Evolutionary conservation across 2,329 filamentous ascomycete genomes (phyloP).

Genomic region (Botrytis byssoidea): DNA sequence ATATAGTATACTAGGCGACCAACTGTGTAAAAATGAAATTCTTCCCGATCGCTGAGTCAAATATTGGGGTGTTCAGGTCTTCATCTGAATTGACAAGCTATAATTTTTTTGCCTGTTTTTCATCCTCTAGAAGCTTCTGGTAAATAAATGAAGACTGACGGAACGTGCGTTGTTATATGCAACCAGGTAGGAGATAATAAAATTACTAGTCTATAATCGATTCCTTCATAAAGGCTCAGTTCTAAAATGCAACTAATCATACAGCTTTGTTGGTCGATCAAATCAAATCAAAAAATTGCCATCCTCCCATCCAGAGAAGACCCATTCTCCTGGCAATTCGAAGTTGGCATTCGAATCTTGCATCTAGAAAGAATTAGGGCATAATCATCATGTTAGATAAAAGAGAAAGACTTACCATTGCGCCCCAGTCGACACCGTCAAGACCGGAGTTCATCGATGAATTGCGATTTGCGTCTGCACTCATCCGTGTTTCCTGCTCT

Average conservation of each 20-base stretch:
- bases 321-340: constrained; percentile 19
- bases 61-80: too few relatives aligned
- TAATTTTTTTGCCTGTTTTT: too few relatives aligned
- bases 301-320: constrained; percentile 22
- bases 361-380: constrained; percentile 8
- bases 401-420: not conserved
- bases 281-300: not conserved
- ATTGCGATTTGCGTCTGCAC: not conserved
- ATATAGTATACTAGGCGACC: too few relatives aligned
- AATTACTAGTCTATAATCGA: too few relatives aligned
- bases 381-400: not conserved
- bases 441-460: not conserved
- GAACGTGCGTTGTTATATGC: too few relatives aligned
- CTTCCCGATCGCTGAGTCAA: too few relatives aligned
- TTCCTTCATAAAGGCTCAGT: not conserved
- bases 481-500: constrained; percentile 11
- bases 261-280: too few relatives aligned
- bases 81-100: too few relatives aligned
- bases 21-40: too few relatives aligned
- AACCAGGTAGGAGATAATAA: too few relatives aligned
- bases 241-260: not conserved
- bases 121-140: too few relatives aligned
- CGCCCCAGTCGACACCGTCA: not conserved
- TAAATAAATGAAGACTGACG: too few relatives aligned
- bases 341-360: constrained; percentile 27